Conservation (phyloP, 495 filamentous ascomycete genomes). For the Aspergillus bridgeri region DNA sequence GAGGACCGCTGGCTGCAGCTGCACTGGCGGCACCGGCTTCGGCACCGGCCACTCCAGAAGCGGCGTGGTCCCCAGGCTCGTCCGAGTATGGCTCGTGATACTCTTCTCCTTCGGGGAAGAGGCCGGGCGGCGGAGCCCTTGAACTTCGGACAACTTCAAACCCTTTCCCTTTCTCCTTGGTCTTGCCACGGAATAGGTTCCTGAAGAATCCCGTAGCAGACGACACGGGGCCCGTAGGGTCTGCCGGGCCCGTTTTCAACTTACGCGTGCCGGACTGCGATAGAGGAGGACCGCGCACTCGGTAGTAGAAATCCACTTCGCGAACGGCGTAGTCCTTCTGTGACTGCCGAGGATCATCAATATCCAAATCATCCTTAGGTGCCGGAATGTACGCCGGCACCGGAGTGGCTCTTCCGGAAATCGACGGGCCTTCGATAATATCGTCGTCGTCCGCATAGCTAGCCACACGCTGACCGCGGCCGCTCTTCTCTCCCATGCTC, state of each 20-base stretch:
- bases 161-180: slow-evolving; percentile 85
- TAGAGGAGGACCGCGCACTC: slow-evolving; percentile 83
- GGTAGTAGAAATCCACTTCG: slow-evolving; percentile 94
- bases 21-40: not conserved
- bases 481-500: slow-evolving; percentile 35
- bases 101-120: slow-evolving; percentile 31
- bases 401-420: slow-evolving; percentile 51
- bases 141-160: slow-evolving; percentile 94
- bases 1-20: too few species aligned
- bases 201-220: slow-evolving; percentile 88
- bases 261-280: slow-evolving; percentile 76
- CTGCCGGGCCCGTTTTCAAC: slow-evolving; percentile 88
- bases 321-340: slow-evolving; percentile 84
- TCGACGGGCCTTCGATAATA: slow-evolving; percentile 44
- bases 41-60: slow-evolving; percentile 20
- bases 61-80: slow-evolving; percentile 44
- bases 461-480: slow-evolving; percentile 36
- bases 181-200: slow-evolving; percentile 72
- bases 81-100: slow-evolving; percentile 60
- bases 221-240: slow-evolving; percentile 85
- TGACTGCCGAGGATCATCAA: slow-evolving; percentile 47
- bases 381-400: slow-evolving; percentile 49
- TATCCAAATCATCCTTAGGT: slow-evolving; percentile 53
- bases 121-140: slow-evolving; percentile 52
- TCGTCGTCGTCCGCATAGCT: slow-evolving; percentile 36